Evolutionary conservation across 2,329 filamentous ascomycete species (phyloP).

Genomic region (Ambrosiella cleistominuta): DNA sequence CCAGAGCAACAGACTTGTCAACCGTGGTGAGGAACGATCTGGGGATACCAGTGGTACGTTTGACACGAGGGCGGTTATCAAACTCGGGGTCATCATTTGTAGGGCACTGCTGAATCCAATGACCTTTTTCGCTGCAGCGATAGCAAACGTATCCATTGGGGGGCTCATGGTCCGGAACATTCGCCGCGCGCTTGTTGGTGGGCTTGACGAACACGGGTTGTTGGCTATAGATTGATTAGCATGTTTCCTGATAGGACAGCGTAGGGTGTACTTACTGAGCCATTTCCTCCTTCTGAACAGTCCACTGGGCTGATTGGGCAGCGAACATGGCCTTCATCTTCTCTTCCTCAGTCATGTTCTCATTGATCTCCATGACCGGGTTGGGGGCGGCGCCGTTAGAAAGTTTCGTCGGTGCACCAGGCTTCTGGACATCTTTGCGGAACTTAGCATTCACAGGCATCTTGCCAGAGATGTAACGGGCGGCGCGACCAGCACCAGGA

Average conservation of each 20-base stretch:
- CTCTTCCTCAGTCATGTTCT: conserved; percentile 79
- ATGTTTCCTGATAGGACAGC: background rate
- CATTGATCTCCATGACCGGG: conserved; percentile 48
- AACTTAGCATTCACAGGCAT: conserved; percentile 40
- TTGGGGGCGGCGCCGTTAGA: conserved; percentile 41
- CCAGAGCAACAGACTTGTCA: conserved; percentile 67
- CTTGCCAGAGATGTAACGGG: conserved; percentile 89
- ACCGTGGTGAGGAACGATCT: conserved; percentile 90
- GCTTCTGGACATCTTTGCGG: conserved; percentile 43
- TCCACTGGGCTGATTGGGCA: conserved; percentile 80
- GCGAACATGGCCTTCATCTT: conserved; percentile 85
- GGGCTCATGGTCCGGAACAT: conserved; percentile 81
- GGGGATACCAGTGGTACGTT: conserved; percentile 91
- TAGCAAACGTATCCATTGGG: conserved; percentile 93
- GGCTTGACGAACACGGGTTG: conserved; percentile 40
- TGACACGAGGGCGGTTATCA: conserved; percentile 82
- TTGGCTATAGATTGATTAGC: conserved; percentile 32
- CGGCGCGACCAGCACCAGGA: conserved; percentile 74
- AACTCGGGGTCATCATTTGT: conserved; percentile 97
- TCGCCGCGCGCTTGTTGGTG: conserved; percentile 45
- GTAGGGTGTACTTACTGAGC: conserved; percentile 42
- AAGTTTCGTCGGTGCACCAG: conserved; percentile 55
- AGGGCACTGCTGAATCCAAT: conserved; percentile 96
- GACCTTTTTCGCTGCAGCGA: conserved; percentile 90
- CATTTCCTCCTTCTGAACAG: conserved; percentile 82